Evolutionary conservation across 2,329 filamentous ascomycete genomes (phyloP).

Genomic region (Pseudocercospora vitis): DNA sequence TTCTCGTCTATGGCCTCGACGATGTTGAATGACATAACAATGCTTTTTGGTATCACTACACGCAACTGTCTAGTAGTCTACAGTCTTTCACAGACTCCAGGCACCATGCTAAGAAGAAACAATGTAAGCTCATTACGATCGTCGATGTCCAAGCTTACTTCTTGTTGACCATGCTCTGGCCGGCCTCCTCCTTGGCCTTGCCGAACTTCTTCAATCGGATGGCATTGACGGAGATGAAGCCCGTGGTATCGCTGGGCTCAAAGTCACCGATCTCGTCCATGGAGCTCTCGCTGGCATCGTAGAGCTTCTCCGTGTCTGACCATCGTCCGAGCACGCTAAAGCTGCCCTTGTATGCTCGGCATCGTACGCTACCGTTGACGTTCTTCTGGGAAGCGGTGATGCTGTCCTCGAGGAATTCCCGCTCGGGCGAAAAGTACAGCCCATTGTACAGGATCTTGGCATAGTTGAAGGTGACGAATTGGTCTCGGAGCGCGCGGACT

Average conservation of each 20-base stretch:
- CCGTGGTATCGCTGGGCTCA: conserved; percentile 63
- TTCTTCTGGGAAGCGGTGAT: conserved; percentile 61
- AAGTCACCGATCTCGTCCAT: conserved; percentile 74
- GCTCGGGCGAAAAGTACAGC: conserved; percentile 69
- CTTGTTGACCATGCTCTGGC: conserved; percentile 36
- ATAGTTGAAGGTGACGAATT: conserved; percentile 67
- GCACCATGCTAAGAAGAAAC: conserved; percentile 7
- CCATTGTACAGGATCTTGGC: conserved; percentile 62
- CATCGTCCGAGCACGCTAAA: conserved; percentile 60
- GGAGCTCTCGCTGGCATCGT: conserved; percentile 63
- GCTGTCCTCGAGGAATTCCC: conserved; percentile 68
- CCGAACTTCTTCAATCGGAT: conserved; percentile 54
- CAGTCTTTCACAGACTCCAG: conserved; percentile 7
- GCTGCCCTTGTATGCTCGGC: conserved; percentile 67
- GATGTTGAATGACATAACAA: not conserved
- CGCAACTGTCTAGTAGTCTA: conserved; percentile 3
- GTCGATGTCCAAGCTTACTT: conserved; percentile 3
- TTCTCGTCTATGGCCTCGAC: no score
- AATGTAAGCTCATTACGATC: conserved; percentile 4
- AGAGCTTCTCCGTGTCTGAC: conserved; percentile 67
- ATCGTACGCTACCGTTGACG: conserved; percentile 63
- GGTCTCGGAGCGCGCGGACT: conserved; percentile 67
- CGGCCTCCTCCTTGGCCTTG: conserved; percentile 41
- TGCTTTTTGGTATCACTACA: conserved; percentile 7
- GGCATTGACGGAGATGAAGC: conserved; percentile 69